Evolutionary conservation across 1,139 yeast species (phyloP).

Genomic region (Sugiyamaella sp.): DNA sequence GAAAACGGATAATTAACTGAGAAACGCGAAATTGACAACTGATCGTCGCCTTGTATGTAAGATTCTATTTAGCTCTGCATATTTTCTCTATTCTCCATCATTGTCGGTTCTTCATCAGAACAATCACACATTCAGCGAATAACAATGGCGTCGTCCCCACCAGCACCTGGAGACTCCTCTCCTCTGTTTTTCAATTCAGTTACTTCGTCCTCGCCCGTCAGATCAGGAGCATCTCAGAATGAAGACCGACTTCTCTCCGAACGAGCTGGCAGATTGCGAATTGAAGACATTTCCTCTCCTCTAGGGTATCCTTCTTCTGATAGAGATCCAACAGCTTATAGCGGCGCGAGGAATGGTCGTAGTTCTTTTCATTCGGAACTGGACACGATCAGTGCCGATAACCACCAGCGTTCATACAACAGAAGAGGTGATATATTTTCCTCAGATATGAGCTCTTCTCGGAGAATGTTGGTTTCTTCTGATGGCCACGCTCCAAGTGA

Average conservation of each 20-base stretch:
- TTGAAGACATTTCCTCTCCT: slow-evolving; percentile 49
- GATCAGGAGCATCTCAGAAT: not conserved
- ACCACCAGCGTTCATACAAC: slow-evolving; percentile 30
- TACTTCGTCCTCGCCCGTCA: slow-evolving; percentile 52
- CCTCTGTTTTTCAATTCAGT: slow-evolving; percentile 53
- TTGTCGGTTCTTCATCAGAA: not conserved
- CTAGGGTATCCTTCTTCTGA: slow-evolving; percentile 51
- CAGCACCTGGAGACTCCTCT: slow-evolving; percentile 29
- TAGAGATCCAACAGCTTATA: slow-evolving; percentile 7
- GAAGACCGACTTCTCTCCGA: slow-evolving; percentile 25
- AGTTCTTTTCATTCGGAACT: slow-evolving; percentile 21
- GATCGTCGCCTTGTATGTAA: not conserved
- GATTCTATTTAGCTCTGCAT: slow-evolving; percentile 13
- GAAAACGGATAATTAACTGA: slow-evolving; percentile 17
- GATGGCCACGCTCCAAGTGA: slow-evolving; percentile 30
- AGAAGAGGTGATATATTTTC: slow-evolving; percentile 63
- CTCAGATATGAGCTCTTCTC: slow-evolving; percentile 57
- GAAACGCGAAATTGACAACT: slow-evolving; percentile 3
- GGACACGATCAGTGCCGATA: slow-evolving; percentile 19
- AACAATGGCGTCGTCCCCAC: slow-evolving; percentile 15
- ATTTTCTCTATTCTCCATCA: not conserved
- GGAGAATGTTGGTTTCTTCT: slow-evolving; percentile 39
- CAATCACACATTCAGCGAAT: not conserved
- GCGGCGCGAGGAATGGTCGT: slow-evolving; percentile 8
- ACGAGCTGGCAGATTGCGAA: slow-evolving; percentile 28